These are phyloP conservation scores for Penicillium arizonense DNA, from an alignment of 495 filamentous ascomycete species.

Conservation along the genomic window DNA sequence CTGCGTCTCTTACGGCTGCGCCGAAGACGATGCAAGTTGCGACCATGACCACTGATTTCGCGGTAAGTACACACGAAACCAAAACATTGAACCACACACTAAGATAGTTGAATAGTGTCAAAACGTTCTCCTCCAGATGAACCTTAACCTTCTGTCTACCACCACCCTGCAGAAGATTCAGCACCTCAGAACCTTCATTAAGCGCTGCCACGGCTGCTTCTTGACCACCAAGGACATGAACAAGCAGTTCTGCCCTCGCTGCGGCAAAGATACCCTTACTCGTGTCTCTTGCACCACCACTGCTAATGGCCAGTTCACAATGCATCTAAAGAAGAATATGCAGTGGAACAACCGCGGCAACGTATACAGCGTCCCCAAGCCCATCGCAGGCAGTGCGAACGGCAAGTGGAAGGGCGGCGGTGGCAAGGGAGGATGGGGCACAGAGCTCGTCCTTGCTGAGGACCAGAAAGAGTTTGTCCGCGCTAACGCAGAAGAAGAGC, in stretches of 20 bases:
- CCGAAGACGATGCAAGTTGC: constrained; percentile 73
- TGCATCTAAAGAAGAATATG: constrained; percentile 93
- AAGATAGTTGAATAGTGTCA: constrained; percentile 51
- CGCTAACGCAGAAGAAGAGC: constrained; percentile 59
- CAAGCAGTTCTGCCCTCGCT: constrained; percentile 92
- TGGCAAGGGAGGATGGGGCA: constrained; percentile 85
- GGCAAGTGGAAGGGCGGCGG: constrained; percentile 73
- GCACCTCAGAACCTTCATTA: constrained; percentile 78
- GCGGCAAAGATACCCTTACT: constrained; percentile 83
- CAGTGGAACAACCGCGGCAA: constrained; percentile 94
- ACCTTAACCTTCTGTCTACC: constrained; percentile 84
- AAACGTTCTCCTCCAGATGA: constrained; percentile 91
- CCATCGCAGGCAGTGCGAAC: constrained; percentile 73
- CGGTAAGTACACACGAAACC: constrained; percentile 51
- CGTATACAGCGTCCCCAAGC: constrained; percentile 86
- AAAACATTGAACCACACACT: constrained; percentile 2
- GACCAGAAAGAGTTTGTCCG: constrained; percentile 92
- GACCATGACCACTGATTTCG: constrained; percentile 89
- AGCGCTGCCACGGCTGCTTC: constrained; percentile 96
- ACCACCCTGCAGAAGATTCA: constrained; percentile 68
- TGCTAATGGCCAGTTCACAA: constrained; percentile 71
- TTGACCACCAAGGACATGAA: constrained; percentile 76
- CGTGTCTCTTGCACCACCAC: constrained; percentile 85
- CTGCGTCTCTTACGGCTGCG: constrained; percentile 47
- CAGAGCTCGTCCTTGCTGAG: constrained; percentile 78